phyloP scores from a whole-genome alignment of 129 eudicot genomes.

The Daucus carota region DNA sequence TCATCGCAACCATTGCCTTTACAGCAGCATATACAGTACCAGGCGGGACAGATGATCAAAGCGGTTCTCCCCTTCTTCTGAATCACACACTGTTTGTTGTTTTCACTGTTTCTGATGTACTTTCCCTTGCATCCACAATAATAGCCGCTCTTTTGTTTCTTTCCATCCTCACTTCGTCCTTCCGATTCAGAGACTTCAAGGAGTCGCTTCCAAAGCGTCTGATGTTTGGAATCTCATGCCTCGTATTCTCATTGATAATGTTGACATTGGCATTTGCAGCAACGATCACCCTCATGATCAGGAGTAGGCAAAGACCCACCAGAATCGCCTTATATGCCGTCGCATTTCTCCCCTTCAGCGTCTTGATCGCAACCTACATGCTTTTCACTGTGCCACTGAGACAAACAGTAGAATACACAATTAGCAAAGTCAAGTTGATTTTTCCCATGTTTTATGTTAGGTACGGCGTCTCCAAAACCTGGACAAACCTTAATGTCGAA shows the following conservation, averaged over 20 bases:
- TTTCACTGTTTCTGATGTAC: constrained; percentile 25
- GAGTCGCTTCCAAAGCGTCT: constrained; percentile 19
- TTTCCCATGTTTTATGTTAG: neutral
- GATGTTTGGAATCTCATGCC: constrained; percentile 15
- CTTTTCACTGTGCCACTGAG: neutral
- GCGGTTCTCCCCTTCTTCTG: constrained; percentile 27
- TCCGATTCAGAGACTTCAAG: constrained; percentile 21
- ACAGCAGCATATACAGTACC: constrained; percentile 42
- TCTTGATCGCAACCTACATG: constrained; percentile 15
- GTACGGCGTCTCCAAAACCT: neutral
- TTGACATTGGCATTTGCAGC: constrained; percentile 46
- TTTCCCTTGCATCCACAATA: constrained; percentile 27
- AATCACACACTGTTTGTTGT: constrained; percentile 16
- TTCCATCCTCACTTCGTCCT: constrained; percentile 29
- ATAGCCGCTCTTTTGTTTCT: constrained; percentile 27
- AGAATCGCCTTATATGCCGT: constrained; percentile 21
- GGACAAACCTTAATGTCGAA: neutral
- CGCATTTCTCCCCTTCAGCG: constrained; percentile 33
- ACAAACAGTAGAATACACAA: neutral
- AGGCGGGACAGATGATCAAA: constrained; percentile 19
- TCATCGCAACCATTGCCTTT: constrained; percentile 18
- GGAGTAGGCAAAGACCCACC: constrained; percentile 13
- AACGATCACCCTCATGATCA: constrained; percentile 26
- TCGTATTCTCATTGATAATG: constrained; percentile 34
- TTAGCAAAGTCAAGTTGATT: neutral